phyloP scores from a whole-genome alignment of 2,329 filamentous ascomycete species.

The Aspergillus carbonarius region DNA sequence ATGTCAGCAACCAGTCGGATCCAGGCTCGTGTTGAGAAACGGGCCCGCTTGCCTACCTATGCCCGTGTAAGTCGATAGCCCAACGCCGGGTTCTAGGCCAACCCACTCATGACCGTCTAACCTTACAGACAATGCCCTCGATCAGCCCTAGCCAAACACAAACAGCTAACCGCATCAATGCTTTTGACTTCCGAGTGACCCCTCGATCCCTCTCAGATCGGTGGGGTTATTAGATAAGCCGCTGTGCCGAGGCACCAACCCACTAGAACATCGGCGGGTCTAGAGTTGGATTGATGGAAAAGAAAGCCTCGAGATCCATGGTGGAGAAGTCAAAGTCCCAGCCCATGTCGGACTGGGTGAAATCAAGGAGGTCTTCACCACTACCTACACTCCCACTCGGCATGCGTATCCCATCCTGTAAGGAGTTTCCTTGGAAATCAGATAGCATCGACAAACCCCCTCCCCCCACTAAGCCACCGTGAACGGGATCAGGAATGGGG shows the following conservation, averaged over 20 bases:
- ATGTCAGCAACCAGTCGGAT: background rate
- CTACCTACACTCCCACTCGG: constrained; percentile 25
- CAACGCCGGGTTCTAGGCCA: background rate
- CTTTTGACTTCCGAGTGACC: background rate
- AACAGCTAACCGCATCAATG: background rate
- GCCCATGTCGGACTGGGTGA: constrained; percentile 39
- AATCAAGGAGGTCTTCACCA: constrained; percentile 35
- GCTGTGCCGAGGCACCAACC: background rate
- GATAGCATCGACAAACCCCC: constrained; percentile 13
- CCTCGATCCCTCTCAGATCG: background rate
- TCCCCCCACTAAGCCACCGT: background rate
- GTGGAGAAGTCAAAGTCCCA: constrained; percentile 44
- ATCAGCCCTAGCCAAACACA: background rate
- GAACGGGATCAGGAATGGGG: background rate
- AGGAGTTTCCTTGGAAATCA: constrained; percentile 23
- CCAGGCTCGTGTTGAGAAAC: background rate
- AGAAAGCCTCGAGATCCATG: constrained; percentile 41
- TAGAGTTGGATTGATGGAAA: constrained; percentile 34
- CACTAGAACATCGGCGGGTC: constrained; percentile 13
- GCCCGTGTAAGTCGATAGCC: background rate
- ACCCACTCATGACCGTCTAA: background rate
- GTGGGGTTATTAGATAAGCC: background rate
- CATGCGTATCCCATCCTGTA: constrained; percentile 22
- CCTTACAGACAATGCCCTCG: background rate
- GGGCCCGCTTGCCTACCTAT: background rate